Conservation (phyloP, 176 grass and related monocot species). For the Musa schizocarpa region DNA sequence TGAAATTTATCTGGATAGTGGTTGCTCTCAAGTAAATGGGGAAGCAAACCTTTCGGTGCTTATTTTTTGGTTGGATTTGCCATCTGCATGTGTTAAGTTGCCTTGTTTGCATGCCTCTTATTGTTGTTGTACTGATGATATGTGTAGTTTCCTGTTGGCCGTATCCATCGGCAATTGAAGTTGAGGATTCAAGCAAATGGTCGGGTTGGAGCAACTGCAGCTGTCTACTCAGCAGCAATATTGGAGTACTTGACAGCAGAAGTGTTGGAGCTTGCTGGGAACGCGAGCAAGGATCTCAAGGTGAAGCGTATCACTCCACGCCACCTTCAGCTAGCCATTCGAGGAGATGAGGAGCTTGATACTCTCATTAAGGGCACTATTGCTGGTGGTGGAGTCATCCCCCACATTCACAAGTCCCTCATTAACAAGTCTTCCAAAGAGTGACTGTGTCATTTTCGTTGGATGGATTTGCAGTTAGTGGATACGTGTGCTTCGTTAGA, state of each 20-base stretch:
- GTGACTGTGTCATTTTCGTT: neutral
- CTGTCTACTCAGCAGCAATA: slow-evolving; percentile 18
- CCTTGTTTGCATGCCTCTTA: neutral
- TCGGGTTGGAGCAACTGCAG: slow-evolving; percentile 16
- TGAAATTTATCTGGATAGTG: neutral
- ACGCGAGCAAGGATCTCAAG: slow-evolving; percentile 20
- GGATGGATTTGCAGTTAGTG: neutral
- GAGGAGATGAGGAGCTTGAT: slow-evolving; percentile 23
- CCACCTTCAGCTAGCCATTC: slow-evolving; percentile 15
- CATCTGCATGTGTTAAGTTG: neutral
- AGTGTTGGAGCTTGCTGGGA: slow-evolving; percentile 19
- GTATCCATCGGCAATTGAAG: slow-evolving; percentile 21
- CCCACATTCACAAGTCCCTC: slow-evolving; percentile 23
- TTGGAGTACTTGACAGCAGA: slow-evolving; percentile 18
- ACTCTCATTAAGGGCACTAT: slow-evolving; percentile 19
- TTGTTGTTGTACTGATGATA: neutral
- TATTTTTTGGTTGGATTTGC: neutral
- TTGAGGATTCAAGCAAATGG: slow-evolving; percentile 19
- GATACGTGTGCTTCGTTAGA: neutral
- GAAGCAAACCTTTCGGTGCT: neutral
- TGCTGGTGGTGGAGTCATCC: slow-evolving; percentile 20
- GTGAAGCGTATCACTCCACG: slow-evolving; percentile 17
- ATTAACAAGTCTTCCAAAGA: slow-evolving; percentile 23
- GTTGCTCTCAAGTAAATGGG: neutral
- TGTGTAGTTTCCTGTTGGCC: slow-evolving; percentile 16